phyloP scores from a whole-genome alignment of 1,139 yeast species.

The Saccharomycopsis crataegensis region DNA sequence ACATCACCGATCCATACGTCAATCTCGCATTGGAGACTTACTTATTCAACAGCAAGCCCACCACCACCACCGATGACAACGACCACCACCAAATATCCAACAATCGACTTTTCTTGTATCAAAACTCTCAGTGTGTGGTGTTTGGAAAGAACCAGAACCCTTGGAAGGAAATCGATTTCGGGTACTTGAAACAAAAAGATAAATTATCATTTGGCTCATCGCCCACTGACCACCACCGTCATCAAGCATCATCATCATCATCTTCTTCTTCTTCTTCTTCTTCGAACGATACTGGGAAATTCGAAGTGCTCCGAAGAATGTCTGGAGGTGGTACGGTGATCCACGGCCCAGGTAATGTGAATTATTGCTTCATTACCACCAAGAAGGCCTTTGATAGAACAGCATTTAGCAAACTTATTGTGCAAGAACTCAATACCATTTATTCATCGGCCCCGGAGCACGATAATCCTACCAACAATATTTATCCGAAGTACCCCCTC shows the following conservation, averaged over 20 bases:
- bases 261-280: too few species aligned
- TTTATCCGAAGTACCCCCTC: conserved; percentile 25
- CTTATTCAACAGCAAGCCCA: conserved; percentile 60
- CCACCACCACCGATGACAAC: conserved; percentile 22
- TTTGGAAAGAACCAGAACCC: conserved; percentile 97
- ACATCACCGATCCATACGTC: conserved; percentile 52
- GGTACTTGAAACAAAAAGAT: conserved; percentile 22
- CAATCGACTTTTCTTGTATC: conserved; percentile 62
- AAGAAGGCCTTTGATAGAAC: conserved; percentile 60
- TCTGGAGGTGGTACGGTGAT: conserved; percentile 98
- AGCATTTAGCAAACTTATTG: conserved; percentile 49
- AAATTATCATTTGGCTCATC: too few species aligned
- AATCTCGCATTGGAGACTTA: conserved; percentile 83
- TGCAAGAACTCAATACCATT: conserved; percentile 39
- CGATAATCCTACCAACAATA: background rate
- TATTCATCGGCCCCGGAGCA: conserved; percentile 12
- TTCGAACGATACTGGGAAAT: conserved; percentile 19
- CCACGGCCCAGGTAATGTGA: conserved; percentile 88
- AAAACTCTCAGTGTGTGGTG: conserved; percentile 79
- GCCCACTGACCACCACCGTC: background rate
- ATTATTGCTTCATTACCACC: conserved; percentile 74
- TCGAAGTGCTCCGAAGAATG: conserved; percentile 71
- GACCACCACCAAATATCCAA: conserved; percentile 24
- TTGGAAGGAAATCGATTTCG: conserved; percentile 76
- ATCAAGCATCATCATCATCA: background rate